phyloP scores from a whole-genome alignment of 2,329 filamentous ascomycete genomes.

The Fusarium phyllophilum region DNA sequence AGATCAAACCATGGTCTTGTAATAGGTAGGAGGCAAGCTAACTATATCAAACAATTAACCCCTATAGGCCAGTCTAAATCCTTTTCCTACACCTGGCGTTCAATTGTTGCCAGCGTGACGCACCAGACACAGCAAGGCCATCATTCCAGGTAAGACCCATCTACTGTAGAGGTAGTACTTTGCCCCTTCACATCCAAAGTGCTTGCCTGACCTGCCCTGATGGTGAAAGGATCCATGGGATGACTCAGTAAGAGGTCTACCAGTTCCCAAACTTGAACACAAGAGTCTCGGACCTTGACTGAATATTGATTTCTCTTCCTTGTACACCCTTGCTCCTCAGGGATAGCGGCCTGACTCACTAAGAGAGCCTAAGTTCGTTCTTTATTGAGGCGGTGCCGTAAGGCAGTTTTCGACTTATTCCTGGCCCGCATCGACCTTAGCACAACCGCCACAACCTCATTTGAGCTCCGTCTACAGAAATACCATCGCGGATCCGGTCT shows the following conservation, averaged over 20 bases:
- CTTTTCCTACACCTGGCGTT: not conserved
- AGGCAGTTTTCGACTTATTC: conserved; percentile 38
- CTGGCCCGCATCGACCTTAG: conserved; percentile 20
- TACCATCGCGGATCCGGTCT: not conserved
- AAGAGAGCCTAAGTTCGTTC: not conserved
- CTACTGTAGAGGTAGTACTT: not conserved
- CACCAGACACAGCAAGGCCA: not conserved
- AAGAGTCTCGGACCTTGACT: not conserved
- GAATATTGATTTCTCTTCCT: not conserved
- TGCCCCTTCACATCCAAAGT: conserved; percentile 3
- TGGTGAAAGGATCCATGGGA: not conserved
- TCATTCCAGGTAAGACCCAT: conserved; percentile 22
- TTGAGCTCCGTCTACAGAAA: conserved; percentile 7
- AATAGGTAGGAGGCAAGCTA: not conserved
- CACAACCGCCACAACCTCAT: conserved; percentile 16
- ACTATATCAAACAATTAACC: too few relatives aligned
- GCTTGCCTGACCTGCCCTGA: not conserved
- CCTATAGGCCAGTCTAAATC: not conserved
- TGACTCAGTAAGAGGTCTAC: conserved; percentile 16
- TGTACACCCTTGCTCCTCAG: not conserved
- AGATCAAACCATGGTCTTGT: not conserved
- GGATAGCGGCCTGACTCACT: conserved; percentile 38
- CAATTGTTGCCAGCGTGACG: conserved; percentile 15
- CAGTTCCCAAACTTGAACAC: not conserved
- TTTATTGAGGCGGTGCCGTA: conserved; percentile 40